Evolutionary conservation across 192 early-diverging fungal genomes (phyloP).

Genomic region (Umbelopsis vinacea): DNA sequence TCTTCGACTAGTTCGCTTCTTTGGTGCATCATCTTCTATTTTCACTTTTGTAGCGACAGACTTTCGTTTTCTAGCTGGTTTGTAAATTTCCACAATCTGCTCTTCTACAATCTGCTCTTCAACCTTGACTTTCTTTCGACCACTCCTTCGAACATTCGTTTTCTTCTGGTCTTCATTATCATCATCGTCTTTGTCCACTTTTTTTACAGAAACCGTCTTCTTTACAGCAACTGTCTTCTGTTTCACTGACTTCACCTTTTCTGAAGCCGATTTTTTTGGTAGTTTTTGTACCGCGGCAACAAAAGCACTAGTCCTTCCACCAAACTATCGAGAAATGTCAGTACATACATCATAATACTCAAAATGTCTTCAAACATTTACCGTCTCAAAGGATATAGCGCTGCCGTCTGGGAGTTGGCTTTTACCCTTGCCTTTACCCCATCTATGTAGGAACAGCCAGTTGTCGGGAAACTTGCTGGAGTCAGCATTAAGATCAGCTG

Average conservation of each 20-base stretch:
- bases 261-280: not conserved
- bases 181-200: not conserved
- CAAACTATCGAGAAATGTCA: conserved; percentile 30
- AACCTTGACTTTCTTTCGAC: not conserved
- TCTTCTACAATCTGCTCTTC: not conserved
- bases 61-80: not conserved
- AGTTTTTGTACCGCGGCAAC: conserved; percentile 61
- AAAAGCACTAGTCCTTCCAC: conserved; percentile 67
- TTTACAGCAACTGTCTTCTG: not conserved
- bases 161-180: not conserved
- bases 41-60: not conserved
- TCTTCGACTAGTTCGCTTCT: not conserved
- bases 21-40: not conserved
- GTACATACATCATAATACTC: not conserved
- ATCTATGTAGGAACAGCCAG: conserved; percentile 84
- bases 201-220: too few species aligned
- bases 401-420: conserved; percentile 59
- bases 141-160: not conserved
- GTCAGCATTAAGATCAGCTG: conserved; percentile 73
- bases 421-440: conserved; percentile 64
- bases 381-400: conserved; percentile 66
- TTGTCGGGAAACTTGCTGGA: conserved; percentile 61
- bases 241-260: not conserved
- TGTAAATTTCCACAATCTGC: not conserved
- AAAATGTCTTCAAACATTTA: conserved; percentile 27